phyloP scores from a whole-genome alignment of 768 basidiomycete species.

The Trametes elegans region DNA sequence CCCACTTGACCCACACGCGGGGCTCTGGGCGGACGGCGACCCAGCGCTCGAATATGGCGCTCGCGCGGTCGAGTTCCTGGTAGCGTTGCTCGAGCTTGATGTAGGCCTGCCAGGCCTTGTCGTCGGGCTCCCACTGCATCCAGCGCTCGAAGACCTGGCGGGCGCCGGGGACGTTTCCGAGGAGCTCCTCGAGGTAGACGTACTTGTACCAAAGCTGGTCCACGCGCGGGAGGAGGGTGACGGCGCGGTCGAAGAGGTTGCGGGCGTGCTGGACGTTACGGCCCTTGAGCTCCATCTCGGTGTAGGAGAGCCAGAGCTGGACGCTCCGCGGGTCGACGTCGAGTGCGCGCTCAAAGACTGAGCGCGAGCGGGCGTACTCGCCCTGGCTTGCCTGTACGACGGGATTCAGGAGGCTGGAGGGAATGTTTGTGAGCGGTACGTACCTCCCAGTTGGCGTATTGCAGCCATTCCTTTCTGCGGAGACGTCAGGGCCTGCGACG shows the following conservation, averaged over 20 bases:
- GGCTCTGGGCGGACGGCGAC: slow-evolving; percentile 69
- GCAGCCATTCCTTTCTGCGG: slow-evolving; percentile 79
- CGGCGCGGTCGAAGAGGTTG: slow-evolving; percentile 95
- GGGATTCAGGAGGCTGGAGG: not conserved
- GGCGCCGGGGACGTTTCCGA: slow-evolving; percentile 94
- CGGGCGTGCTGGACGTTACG: slow-evolving; percentile 97
- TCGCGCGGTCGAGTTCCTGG: slow-evolving; percentile 87
- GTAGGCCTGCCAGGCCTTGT: slow-evolving; percentile 99
- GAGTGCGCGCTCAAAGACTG: slow-evolving; percentile 94
- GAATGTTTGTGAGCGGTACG: slow-evolving; percentile 17
- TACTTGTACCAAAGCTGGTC: slow-evolving; percentile 99
- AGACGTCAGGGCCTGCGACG: slow-evolving; percentile 1
- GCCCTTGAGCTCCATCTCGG: slow-evolving; percentile 97
- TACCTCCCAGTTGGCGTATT: slow-evolving; percentile 86
- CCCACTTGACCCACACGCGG: slow-evolving; percentile 65
- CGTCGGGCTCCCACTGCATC: slow-evolving; percentile 99
- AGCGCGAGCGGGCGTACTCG: slow-evolving; percentile 91
- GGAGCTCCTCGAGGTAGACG: slow-evolving; percentile 95
- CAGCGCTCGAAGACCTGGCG: slow-evolving; percentile 98
- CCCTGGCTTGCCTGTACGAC: slow-evolving; percentile 88
- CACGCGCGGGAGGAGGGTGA: slow-evolving; percentile 92
- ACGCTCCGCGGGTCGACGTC: slow-evolving; percentile 91
- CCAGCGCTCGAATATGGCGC: slow-evolving; percentile 91
- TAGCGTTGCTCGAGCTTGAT: slow-evolving; percentile 97
- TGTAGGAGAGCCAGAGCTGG: slow-evolving; percentile 92